Evolutionary conservation across 352 stramenopile species (phyloP).

Genomic region (Phytopythium litorale): DNA sequence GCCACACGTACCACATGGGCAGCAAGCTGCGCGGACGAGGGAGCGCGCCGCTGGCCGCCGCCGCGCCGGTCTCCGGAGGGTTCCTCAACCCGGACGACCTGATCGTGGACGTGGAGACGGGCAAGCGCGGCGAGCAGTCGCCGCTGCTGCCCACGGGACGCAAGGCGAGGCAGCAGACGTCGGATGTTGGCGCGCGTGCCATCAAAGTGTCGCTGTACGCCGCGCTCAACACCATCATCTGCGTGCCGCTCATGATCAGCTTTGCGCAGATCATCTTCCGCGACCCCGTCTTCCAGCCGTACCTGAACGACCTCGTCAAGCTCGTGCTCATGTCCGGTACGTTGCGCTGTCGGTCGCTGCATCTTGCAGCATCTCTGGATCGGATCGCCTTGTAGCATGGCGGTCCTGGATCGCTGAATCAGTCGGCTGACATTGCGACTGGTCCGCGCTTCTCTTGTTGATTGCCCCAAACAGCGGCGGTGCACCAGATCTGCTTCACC

Average conservation of each 20-base stretch:
- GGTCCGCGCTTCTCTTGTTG: not conserved
- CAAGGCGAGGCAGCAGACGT: slow-evolving; percentile 12
- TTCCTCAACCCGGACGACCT: slow-evolving; percentile 22
- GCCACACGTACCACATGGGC: slow-evolving; percentile 45
- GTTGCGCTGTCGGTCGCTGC: not conserved
- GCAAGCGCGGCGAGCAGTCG: slow-evolving; percentile 11
- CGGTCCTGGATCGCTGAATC: not conserved
- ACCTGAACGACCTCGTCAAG: slow-evolving; percentile 92
- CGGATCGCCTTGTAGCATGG: not conserved
- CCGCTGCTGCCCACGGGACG: slow-evolving; percentile 15
- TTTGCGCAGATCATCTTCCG: slow-evolving; percentile 97
- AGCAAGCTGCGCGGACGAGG: slow-evolving; percentile 8
- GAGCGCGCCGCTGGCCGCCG: slow-evolving; percentile 1
- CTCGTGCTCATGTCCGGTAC: slow-evolving; percentile 86
- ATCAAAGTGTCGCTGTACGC: slow-evolving; percentile 82
- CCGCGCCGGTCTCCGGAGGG: not conserved
- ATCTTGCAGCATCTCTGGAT: not conserved
- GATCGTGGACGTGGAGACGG: slow-evolving; percentile 19
- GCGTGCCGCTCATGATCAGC: slow-evolving; percentile 87
- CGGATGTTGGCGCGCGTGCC: not conserved
- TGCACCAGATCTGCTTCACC: slow-evolving; percentile 85
- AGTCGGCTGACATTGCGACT: not conserved
- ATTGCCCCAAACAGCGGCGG: slow-evolving; percentile 24
- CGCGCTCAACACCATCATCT: slow-evolving; percentile 94
- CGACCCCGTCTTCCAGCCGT: slow-evolving; percentile 89